These are phyloP conservation scores for Claviceps sp. DNA, from an alignment of 2,329 filamentous ascomycete species.

Conservation along the genomic window DNA sequence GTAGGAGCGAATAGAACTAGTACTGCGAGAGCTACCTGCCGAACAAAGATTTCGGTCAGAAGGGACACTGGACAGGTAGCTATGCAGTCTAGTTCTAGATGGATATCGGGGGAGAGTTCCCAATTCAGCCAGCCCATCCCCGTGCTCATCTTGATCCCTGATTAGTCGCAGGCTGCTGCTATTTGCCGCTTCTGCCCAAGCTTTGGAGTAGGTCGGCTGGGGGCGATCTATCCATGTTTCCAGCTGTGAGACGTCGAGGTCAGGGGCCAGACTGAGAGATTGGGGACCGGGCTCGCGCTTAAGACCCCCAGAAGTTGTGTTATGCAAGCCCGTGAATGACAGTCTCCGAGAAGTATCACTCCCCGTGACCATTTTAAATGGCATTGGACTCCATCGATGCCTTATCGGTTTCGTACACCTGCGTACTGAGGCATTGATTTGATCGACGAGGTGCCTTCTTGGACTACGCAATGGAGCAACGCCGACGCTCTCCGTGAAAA, in stretches of 20 bases:
- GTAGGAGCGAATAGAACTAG: conserved; percentile 29
- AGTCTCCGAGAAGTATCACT: conserved; percentile 40
- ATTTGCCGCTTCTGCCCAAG: conserved; percentile 18
- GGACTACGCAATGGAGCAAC: conserved; percentile 40
- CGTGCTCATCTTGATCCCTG: conserved; percentile 48
- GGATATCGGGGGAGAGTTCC: conserved; percentile 37
- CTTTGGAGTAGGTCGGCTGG: conserved; percentile 28
- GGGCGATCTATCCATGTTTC: conserved; percentile 30
- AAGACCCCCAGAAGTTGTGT: conserved; percentile 28
- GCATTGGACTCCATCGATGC: conserved; percentile 50
- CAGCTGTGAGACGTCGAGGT: not conserved
- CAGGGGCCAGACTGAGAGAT: not conserved
- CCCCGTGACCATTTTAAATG: conserved; percentile 51
- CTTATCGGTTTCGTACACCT: conserved; percentile 23
- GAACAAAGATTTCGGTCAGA: conserved; percentile 42
- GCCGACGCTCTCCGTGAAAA: conserved; percentile 46
- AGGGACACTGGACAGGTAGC: conserved; percentile 33
- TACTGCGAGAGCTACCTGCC: conserved; percentile 32
- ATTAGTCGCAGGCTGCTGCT: conserved; percentile 31
- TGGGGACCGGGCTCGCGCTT: conserved; percentile 26
- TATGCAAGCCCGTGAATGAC: conserved; percentile 34
- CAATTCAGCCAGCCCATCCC: conserved; percentile 49
- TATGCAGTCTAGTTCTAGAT: conserved; percentile 40
- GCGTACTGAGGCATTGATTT: conserved; percentile 33
- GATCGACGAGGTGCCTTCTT: conserved; percentile 34